A percentile compares a stretch with the other conserved stretches of the same genome.
Evolutionary conservation across 2,329 filamentous ascomycete genomes (phyloP).

Genomic region (Ceratocystis albifundus): DNA sequence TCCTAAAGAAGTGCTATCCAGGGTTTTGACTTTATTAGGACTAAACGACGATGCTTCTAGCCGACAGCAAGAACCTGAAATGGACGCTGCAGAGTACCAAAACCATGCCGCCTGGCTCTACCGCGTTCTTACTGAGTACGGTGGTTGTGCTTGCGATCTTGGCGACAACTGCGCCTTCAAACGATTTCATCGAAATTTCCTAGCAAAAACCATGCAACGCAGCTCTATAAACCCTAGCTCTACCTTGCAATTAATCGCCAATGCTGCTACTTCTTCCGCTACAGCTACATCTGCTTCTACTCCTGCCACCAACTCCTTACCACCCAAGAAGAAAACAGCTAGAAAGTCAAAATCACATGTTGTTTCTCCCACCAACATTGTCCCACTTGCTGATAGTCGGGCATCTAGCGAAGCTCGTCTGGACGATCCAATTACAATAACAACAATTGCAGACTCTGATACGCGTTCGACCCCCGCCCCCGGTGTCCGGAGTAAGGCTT

Average conservation of each 20-base stretch:
- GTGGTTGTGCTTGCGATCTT: constrained; percentile 63
- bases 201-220: constrained; percentile 37
- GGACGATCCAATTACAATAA: constrained; percentile 36
- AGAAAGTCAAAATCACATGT: constrained; percentile 45
- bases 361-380: constrained; percentile 51
- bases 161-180: constrained; percentile 52
- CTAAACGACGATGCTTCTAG: constrained; percentile 49
- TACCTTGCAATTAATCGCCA: constrained; percentile 23
- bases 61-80: constrained; percentile 38
- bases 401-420: constrained; percentile 50
- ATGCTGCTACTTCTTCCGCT: neutral
- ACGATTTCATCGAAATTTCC: constrained; percentile 47
- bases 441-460: constrained; percentile 38
- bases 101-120: constrained; percentile 54
- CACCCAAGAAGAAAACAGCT: constrained; percentile 37
- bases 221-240: neutral
- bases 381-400: constrained; percentile 50
- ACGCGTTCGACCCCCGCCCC: constrained; percentile 40
- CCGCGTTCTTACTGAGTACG: constrained; percentile 62
- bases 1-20: constrained; percentile 42
- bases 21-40: constrained; percentile 49
- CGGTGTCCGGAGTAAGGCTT: constrained; percentile 49
- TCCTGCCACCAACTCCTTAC: neutral
- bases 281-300: neutral
- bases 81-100: constrained; percentile 49